Evolutionary conservation across 345 rosid species (phyloP), one percentile per base, ranked within the genome.

Genomic region (Melastoma malabathricum): DNA sequence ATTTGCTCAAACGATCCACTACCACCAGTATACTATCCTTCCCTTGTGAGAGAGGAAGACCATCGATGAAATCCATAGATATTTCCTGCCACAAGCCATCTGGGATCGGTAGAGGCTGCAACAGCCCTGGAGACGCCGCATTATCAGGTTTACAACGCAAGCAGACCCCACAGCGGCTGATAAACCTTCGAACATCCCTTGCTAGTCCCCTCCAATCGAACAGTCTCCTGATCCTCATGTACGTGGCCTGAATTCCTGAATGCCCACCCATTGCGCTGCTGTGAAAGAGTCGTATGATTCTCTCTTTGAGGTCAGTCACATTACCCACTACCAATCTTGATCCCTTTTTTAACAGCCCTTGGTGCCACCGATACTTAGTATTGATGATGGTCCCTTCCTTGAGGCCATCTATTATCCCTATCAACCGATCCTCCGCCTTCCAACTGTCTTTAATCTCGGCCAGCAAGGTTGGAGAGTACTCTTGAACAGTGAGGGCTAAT

Each of bases 1-100:
- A 63, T 17, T 56, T 63, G 12, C 29, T 43, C 9, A 63, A 18
- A 0, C 52, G 19, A 45, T 63, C 61, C 0, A 63, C 51, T 2
- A 63, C 57, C 1, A 63, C 61, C 18, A 49, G 7, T 3, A 63
- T 23, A 19, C 44, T 39, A 10, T 17, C 6, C 5, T 56, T 49
- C 2, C 61, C 56, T 4, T 13, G 13, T 1, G 56, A 48, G 15
- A 1, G 43, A 3, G 61, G 67, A 2, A 56, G 19, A 1, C 39
- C 52, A 20, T 41, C 34, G 2, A 63, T 44, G 13, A 63, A 56
- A 34, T 50, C 67, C 57, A 56, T 56, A 0, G 57, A 41, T 1
- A 63, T 56, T 3, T 44, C 41, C 2, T 18, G 4, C 51, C 43
- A 63, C 1, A 44, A 4, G 2, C 16, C 4, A 3, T 2, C 4